phyloP scores from a whole-genome alignment of 1,284 basidiomycete species.

The Cryptococcus maquisensis region DNA sequence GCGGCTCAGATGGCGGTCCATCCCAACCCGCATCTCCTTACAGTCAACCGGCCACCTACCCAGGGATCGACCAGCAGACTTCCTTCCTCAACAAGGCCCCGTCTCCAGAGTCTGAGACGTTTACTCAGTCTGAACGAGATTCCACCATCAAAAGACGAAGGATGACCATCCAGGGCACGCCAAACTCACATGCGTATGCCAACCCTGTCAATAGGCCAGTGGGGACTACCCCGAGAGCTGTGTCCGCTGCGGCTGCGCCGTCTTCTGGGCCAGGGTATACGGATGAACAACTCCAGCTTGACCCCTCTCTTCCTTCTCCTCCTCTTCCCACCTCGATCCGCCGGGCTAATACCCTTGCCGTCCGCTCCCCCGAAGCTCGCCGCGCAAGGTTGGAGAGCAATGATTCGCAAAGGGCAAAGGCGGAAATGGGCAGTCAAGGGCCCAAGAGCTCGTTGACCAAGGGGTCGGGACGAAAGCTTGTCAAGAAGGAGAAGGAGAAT shows the following conservation, averaged over 20 bases:
- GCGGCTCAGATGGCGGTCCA: slow-evolving; percentile 1
- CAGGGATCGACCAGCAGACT: not conserved
- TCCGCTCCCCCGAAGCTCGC: not conserved
- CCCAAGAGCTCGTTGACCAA: not conserved
- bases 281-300: not conserved
- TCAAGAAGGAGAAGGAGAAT: not conserved
- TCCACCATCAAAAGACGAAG: not conserved
- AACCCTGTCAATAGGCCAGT: not conserved
- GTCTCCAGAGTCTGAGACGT: not conserved
- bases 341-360: not conserved
- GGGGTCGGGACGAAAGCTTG: not conserved
- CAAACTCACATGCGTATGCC: not conserved
- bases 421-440: not conserved
- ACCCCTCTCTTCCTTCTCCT: not conserved
- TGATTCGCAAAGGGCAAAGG: not conserved
- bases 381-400: not conserved
- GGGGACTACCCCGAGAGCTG: not conserved
- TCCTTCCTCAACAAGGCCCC: not conserved
- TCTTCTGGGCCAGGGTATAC: not conserved
- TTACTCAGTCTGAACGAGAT: not conserved
- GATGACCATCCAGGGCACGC: not conserved
- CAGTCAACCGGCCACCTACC: not conserved
- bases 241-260: not conserved
- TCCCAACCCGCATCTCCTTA: not conserved
- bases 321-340: not conserved